A percentile compares a stretch with the other conserved stretches of the same genome.
Evolutionary conservation across 805 yeast genomes (phyloP).

Genomic region (Pichia deserticola): DNA sequence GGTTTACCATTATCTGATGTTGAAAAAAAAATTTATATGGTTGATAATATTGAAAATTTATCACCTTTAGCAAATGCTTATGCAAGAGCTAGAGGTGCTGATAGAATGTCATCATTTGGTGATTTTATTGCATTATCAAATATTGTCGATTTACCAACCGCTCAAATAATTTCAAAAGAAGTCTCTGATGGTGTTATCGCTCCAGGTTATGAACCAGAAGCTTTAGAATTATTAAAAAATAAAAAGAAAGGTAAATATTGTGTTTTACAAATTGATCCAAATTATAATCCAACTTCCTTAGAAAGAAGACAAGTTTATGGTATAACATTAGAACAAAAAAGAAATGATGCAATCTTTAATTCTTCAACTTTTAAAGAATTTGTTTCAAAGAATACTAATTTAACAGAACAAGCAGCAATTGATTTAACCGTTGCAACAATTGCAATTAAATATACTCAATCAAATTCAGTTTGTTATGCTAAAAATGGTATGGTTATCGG

Average conservation of each 20-base stretch:
- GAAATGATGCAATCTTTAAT: slow-evolving; percentile 95
- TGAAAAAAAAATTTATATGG: slow-evolving; percentile 94
- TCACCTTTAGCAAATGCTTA: slow-evolving; percentile 97
- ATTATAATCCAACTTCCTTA: slow-evolving; percentile 68
- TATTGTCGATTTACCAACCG: slow-evolving; percentile 94
- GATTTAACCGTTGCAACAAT: slow-evolving; percentile 97
- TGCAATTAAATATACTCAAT: slow-evolving; percentile 95
- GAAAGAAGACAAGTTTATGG: slow-evolving; percentile 98
- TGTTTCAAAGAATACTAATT: slow-evolving; percentile 75
- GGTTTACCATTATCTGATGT: slow-evolving; percentile 87
- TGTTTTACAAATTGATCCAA: slow-evolving; percentile 92
- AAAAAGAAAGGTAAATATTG: slow-evolving; percentile 98
- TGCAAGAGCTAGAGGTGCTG: slow-evolving; percentile 99
- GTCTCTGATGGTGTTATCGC: slow-evolving; percentile 99
- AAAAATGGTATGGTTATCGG: slow-evolving; percentile 99
- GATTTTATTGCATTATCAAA: slow-evolving; percentile 96
- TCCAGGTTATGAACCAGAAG: slow-evolving; percentile 92
- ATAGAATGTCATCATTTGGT: slow-evolving; percentile 98
- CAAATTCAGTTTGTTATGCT: slow-evolving; percentile 97
- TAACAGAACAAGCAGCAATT: slow-evolving; percentile 86
- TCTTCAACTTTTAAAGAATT: slow-evolving; percentile 86
- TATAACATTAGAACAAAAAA: slow-evolving; percentile 88
- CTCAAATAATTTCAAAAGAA: slow-evolving; percentile 93
- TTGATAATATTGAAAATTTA: slow-evolving; percentile 86
- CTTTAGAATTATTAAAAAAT: slow-evolving; percentile 77